Conservation (phyloP, 768 basidiomycete species). For the Mycena capillaripes region DNA sequence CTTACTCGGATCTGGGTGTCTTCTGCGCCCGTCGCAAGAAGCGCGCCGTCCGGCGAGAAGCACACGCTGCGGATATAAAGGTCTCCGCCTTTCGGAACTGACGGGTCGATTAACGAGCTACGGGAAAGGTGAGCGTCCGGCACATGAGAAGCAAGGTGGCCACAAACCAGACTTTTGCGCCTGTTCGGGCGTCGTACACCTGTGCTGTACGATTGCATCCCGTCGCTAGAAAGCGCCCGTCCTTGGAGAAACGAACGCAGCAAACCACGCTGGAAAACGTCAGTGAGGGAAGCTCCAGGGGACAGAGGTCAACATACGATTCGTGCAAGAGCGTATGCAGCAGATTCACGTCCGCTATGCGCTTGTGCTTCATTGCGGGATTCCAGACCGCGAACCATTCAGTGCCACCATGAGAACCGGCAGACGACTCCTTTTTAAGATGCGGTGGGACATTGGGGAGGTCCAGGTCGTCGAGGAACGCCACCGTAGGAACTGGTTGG, state of each 20-base stretch:
- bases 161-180: slow-evolving; percentile 75
- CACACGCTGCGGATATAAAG: slow-evolving; percentile 85
- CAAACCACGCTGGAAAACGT: slow-evolving; percentile 53
- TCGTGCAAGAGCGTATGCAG: slow-evolving; percentile 82
- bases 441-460: slow-evolving; percentile 54
- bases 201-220: slow-evolving; percentile 88
- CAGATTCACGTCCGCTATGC: slow-evolving; percentile 72
- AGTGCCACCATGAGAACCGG: slow-evolving; percentile 49
- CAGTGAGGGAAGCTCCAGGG: background rate
- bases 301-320: slow-evolving; percentile 58
- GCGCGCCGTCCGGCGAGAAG: slow-evolving; percentile 87
- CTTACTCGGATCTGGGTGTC: slow-evolving; percentile 84
- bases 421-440: slow-evolving; percentile 58
- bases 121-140: slow-evolving; percentile 44
- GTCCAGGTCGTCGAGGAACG: slow-evolving; percentile 53
- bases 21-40: slow-evolving; percentile 86
- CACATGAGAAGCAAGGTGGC: slow-evolving; percentile 59
- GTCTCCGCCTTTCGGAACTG: slow-evolving; percentile 39
- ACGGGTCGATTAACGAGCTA: slow-evolving; percentile 38
- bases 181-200: slow-evolving; percentile 86
- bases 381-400: slow-evolving; percentile 87
- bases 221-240: slow-evolving; percentile 84
- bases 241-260: slow-evolving; percentile 85
- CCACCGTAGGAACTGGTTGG: slow-evolving; percentile 41
- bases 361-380: slow-evolving; percentile 65